These are phyloP conservation scores for Backusella tuberculispora DNA, from an alignment of 192 early-diverging fungal species.

Conservation along the genomic window DNA sequence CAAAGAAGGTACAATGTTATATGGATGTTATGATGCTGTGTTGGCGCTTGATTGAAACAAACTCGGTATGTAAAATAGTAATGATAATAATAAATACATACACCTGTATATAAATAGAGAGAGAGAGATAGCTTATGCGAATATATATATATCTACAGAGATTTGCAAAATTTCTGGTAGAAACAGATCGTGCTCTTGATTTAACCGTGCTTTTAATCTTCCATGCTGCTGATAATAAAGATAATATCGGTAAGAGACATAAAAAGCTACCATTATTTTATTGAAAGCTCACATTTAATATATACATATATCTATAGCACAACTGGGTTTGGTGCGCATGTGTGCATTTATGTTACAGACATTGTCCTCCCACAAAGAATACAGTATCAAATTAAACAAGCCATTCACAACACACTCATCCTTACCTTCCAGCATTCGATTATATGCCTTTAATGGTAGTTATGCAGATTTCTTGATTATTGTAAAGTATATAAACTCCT, in stretches of 20 bases:
- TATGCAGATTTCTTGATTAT: conserved; percentile 85
- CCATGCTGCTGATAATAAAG: conserved; percentile 62
- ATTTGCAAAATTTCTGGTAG: conserved; percentile 62
- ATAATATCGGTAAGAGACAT: conserved; percentile 54
- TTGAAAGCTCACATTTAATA: not conserved
- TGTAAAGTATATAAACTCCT: conserved; percentile 48
- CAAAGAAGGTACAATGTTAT: conserved; percentile 65
- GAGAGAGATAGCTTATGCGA: not conserved
- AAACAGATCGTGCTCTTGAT: conserved; percentile 65
- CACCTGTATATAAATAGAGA: not conserved
- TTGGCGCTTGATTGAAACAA: conserved; percentile 84
- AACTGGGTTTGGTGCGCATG: conserved; percentile 76
- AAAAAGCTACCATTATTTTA: not conserved
- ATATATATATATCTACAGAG: conserved; percentile 43
- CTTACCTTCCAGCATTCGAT: conserved; percentile 61
- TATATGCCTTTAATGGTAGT: conserved; percentile 62
- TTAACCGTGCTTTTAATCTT: conserved; percentile 65
- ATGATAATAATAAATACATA: not conserved
- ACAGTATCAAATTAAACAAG: conserved; percentile 67
- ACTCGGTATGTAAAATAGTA: conserved; percentile 56
- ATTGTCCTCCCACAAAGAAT: conserved; percentile 68
- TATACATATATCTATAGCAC: conserved; percentile 42
- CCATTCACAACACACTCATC: conserved; percentile 62
- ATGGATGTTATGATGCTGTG: conserved; percentile 80
- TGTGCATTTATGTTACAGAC: conserved; percentile 73